Conservation (phyloP, 2,329 filamentous ascomycete species). For the Davidsoniella virescens region DNA sequence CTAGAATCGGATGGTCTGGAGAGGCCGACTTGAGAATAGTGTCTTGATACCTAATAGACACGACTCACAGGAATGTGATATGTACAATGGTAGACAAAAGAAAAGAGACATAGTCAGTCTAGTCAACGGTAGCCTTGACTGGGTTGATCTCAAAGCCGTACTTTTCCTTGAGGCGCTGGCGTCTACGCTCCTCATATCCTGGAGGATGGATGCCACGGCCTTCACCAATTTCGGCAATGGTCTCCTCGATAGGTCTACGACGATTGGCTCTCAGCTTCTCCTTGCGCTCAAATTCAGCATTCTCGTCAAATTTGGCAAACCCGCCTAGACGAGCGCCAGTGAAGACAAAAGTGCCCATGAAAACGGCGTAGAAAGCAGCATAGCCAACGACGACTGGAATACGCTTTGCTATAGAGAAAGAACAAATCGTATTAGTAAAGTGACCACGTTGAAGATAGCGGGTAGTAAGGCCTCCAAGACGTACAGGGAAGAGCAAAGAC, state of each 20-base stretch:
- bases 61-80: neutral
- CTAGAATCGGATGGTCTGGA: no score
- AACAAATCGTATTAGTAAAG: slow-evolving; percentile 7
- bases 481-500: slow-evolving; percentile 58
- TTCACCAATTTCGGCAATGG: slow-evolving; percentile 66
- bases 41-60: no score
- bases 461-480: slow-evolving; percentile 17
- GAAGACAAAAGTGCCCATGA: slow-evolving; percentile 50
- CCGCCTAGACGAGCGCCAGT: slow-evolving; percentile 37
- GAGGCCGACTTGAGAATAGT: no score
- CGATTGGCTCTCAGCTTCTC: slow-evolving; percentile 57
- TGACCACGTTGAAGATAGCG: neutral
- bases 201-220: slow-evolving; percentile 69
- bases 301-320: slow-evolving; percentile 28
- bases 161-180: slow-evolving; percentile 65
- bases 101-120: slow-evolving; percentile 17
- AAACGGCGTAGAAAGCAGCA: slow-evolving; percentile 37
- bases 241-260: slow-evolving; percentile 62
- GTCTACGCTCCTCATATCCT: slow-evolving; percentile 72
- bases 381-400: slow-evolving; percentile 57
- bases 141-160: slow-evolving; percentile 75
- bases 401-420: slow-evolving; percentile 25
- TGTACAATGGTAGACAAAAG: slow-evolving; percentile 15
- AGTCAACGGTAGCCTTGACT: slow-evolving; percentile 35
- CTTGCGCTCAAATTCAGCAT: slow-evolving; percentile 60